phyloP scores from a whole-genome alignment of 805 yeast species.

The Ogataea glucozyma region DNA sequence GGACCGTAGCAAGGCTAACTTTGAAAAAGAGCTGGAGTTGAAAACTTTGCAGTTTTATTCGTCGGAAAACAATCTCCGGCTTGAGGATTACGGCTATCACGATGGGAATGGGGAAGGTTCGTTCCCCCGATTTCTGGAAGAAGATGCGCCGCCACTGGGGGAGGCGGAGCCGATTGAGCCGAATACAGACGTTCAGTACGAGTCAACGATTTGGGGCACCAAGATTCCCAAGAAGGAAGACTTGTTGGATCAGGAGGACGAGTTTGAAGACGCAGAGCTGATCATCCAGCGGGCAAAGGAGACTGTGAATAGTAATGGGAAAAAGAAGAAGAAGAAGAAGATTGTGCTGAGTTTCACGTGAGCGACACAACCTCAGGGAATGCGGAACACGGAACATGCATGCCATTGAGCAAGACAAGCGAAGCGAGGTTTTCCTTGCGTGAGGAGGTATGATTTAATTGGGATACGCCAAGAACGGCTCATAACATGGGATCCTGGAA shows the following conservation, averaged over 20 bases:
- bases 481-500: too few species aligned
- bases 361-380: too few species aligned
- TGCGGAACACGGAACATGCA: too few species aligned
- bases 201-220: slow-evolving; percentile 78
- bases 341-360: slow-evolving; percentile 31
- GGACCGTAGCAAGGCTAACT: slow-evolving; percentile 57
- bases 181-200: slow-evolving; percentile 19
- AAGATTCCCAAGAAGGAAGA: slow-evolving; percentile 45
- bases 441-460: too few species aligned
- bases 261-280: slow-evolving; percentile 48
- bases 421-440: too few species aligned
- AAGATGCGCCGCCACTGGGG: slow-evolving; percentile 20
- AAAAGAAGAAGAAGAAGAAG: slow-evolving; percentile 41
- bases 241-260: slow-evolving; percentile 38
- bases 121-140: slow-evolving; percentile 14
- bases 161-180: slow-evolving; percentile 13
- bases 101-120: slow-evolving; percentile 32
- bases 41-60: slow-evolving; percentile 59
- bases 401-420: too few species aligned
- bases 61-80: slow-evolving; percentile 49
- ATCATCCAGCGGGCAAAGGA: slow-evolving; percentile 54
- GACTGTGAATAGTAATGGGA: slow-evolving; percentile 39
- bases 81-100: slow-evolving; percentile 38
- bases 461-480: too few species aligned
- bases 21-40: slow-evolving; percentile 58